These are phyloP conservation scores for Ceratobasidium sp. DNA, from an alignment of 1,284 basidiomycete species.

Conservation along the genomic window DNA sequence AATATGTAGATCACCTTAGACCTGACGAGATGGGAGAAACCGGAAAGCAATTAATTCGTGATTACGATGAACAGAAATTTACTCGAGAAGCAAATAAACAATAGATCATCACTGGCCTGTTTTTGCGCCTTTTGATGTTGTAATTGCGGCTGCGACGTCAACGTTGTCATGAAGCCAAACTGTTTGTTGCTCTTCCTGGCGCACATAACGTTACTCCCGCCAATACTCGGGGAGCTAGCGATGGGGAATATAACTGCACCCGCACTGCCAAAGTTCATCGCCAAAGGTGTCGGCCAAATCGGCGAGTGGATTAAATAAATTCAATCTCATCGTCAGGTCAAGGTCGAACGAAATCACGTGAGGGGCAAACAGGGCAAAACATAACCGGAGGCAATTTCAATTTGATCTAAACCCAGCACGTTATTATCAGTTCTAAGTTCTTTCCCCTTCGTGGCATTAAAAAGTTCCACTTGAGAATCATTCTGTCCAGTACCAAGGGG, in stretches of 20 bases:
- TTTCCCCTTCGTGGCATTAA: too few relatives aligned
- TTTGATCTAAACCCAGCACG: too few relatives aligned
- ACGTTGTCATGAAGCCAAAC: slow-evolving; percentile 9
- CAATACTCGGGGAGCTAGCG: not conserved
- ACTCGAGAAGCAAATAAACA: slow-evolving; percentile 60
- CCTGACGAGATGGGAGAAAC: not conserved
- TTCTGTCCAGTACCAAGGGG: too few relatives aligned
- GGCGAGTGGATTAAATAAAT: slow-evolving; percentile 81
- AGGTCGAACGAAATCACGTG: slow-evolving; percentile 56
- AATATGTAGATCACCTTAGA: not conserved
- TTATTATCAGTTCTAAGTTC: too few relatives aligned
- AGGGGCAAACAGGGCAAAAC: too few relatives aligned
- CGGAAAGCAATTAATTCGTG: not conserved
- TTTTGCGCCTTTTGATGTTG: slow-evolving; percentile 53
- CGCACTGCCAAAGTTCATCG: slow-evolving; percentile 1
- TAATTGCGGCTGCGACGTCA: slow-evolving; percentile 46
- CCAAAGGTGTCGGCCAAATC: slow-evolving; percentile 92
- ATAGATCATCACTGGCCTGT: slow-evolving; percentile 57
- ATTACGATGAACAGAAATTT: not conserved
- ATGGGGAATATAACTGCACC: slow-evolving; percentile 36
- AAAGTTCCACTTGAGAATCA: too few relatives aligned
- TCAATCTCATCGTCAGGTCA: slow-evolving; percentile 55
- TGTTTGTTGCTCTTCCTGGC: slow-evolving; percentile 43
- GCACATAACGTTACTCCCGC: slow-evolving; percentile 49
- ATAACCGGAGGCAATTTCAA: too few relatives aligned